phyloP scores from a whole-genome alignment of 306 rosid species.

The Dryas octopetala region DNA sequence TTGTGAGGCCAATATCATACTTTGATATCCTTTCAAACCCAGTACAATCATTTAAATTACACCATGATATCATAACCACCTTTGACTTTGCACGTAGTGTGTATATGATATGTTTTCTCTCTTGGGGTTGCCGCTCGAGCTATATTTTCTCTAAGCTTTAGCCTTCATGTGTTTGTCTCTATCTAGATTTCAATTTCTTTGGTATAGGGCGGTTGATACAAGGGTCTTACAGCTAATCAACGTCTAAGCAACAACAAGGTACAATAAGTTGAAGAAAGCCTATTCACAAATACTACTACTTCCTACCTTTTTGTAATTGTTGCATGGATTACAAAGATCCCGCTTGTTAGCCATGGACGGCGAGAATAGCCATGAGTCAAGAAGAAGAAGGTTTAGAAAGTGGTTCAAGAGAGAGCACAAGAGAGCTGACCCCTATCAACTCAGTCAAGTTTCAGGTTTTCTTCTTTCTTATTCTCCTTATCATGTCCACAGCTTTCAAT shows the following conservation, averaged over 20 bases:
- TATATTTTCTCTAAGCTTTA: slow-evolving; percentile 9
- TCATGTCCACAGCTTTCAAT: not conserved
- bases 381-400: slow-evolving; percentile 44
- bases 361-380: slow-evolving; percentile 36
- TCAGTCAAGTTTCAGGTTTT: slow-evolving; percentile 56
- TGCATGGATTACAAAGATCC: slow-evolving; percentile 23
- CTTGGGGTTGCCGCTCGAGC: slow-evolving; percentile 53
- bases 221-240: slow-evolving; percentile 30
- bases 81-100: slow-evolving; percentile 28
- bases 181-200: slow-evolving; percentile 17
- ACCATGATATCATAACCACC: slow-evolving; percentile 25
- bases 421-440: slow-evolving; percentile 41
- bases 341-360: slow-evolving; percentile 43
- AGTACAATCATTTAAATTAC: slow-evolving; percentile 33
- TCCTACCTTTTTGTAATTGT: slow-evolving; percentile 5
- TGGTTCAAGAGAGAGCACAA: slow-evolving; percentile 56
- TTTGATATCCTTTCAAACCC: slow-evolving; percentile 24
- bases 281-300: not conserved
- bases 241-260: not conserved
- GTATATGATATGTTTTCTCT: slow-evolving; percentile 27
- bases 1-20: slow-evolving; percentile 58
- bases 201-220: slow-evolving; percentile 46
- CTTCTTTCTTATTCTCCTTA: not conserved
- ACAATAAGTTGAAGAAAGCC: not conserved
- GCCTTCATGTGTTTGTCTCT: slow-evolving; percentile 29